Conservation (phyloP, 108 stramenopile genomes). For the Cyclotella atomus region DNA sequence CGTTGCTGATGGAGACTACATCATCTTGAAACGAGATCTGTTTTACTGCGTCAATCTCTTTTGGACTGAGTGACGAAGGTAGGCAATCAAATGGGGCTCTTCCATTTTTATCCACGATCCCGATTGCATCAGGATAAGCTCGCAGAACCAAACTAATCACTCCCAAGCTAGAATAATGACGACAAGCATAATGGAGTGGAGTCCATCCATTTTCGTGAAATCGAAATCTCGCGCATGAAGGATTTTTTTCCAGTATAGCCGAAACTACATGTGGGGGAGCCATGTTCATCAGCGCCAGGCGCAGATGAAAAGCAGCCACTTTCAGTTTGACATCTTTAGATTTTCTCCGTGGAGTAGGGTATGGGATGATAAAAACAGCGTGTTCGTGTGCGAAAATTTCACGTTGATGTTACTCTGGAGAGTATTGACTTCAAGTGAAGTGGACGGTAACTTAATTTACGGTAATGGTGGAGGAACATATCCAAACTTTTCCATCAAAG, state of each 20-base stretch:
- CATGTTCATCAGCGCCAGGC: background rate
- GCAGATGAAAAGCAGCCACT: background rate
- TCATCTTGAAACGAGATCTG: too few relatives aligned
- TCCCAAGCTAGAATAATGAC: background rate
- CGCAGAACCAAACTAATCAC: background rate
- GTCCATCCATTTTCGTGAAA: background rate
- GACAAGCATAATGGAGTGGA: background rate
- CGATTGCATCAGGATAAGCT: background rate
- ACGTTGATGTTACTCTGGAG: too few relatives aligned
- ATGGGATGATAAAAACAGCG: too few relatives aligned
- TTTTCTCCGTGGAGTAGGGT: too few relatives aligned
- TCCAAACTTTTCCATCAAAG: conserved; percentile 63
- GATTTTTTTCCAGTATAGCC: background rate
- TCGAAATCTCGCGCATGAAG: background rate
- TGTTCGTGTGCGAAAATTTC: too few relatives aligned
- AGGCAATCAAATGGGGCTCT: background rate
- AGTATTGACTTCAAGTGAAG: too few relatives aligned
- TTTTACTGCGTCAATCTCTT: background rate
- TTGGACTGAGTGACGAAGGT: background rate
- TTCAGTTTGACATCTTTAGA: too few relatives aligned
- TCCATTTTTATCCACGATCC: background rate
- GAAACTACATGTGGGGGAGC: background rate
- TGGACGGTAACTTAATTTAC: too few relatives aligned
- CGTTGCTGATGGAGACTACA: too few relatives aligned
- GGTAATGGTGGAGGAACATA: conserved; percentile 29